A percentile compares a stretch with the other conserved stretches of the same genome.
phyloP scores from a whole-genome alignment of 192 early-diverging fungal genomes.

The Chytriomyces hyalinus region DNA sequence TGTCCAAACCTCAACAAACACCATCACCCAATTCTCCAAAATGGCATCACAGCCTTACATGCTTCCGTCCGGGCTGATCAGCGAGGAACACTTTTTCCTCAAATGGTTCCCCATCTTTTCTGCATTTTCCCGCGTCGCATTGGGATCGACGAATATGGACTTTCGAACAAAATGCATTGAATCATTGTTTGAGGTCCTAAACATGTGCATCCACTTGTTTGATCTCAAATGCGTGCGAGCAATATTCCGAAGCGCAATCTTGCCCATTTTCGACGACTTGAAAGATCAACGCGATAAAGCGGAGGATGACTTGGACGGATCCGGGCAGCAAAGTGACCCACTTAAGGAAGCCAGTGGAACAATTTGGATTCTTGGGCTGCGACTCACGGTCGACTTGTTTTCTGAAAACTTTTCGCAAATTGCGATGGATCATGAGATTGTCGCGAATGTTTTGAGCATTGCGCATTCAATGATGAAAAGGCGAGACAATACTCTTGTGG shows the following conservation, averaged over 20 bases:
- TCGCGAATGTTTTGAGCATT: constrained; percentile 44
- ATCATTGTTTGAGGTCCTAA: constrained; percentile 56
- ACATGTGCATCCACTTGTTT: constrained; percentile 48
- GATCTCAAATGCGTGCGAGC: constrained; percentile 55
- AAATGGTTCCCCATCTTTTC: constrained; percentile 67
- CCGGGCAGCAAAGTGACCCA: neutral
- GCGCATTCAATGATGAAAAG: constrained; percentile 51
- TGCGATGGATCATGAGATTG: constrained; percentile 30
- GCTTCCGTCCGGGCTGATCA: constrained; percentile 44
- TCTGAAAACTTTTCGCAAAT: constrained; percentile 47
- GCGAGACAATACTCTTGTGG: constrained; percentile 58
- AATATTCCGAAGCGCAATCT: constrained; percentile 54
- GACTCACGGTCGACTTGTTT: constrained; percentile 51
- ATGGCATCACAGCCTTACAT: constrained; percentile 48
- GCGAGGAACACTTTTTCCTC: constrained; percentile 62
- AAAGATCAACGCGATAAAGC: constrained; percentile 38
- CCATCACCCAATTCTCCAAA: constrained; percentile 7
- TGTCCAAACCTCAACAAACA: constrained; percentile 2
- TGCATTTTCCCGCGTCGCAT: constrained; percentile 55
- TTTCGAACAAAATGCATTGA: constrained; percentile 55
- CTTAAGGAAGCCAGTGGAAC: constrained; percentile 48
- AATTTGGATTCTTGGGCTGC: constrained; percentile 56
- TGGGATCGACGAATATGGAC: constrained; percentile 46
- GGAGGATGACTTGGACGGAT: neutral
- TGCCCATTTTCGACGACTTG: constrained; percentile 64